Base-by-base conservation (phyloP, 495 filamentous ascomycete species). In the Talaromyces liani region DNA sequence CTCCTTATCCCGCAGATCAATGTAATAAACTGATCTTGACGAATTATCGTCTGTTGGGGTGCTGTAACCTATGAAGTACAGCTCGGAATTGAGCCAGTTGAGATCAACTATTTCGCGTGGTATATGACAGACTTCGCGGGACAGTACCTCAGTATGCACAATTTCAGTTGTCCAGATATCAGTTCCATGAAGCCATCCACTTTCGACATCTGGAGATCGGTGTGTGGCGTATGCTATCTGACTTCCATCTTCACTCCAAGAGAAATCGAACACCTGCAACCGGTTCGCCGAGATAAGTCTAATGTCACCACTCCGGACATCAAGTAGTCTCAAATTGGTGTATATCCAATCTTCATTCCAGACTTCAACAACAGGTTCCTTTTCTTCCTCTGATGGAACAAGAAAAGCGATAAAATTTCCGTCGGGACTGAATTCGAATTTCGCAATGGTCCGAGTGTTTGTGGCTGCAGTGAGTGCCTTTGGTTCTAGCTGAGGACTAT, bases 391-490 rank as follows among this genome's bases (percentile, higher is more conserved):
- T 31, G 65, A 62, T 6, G 58, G 60, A 36, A 53, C 58, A 18
- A 65, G 45, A 45, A 65, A 67, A 2, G 68, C 68, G 29, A 70
- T 63, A 3, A 57, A 60, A 10, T 47, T 65, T n/a, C 68, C 66
- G 62, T 66, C 62, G 16, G 61, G 41, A 54, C 56, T 65, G 64
- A 65, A 66, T 22, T 62, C 68, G 34, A 70, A 68, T 20, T 49
- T 31, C 12, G 29, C 25, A 20, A 67, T 63, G 6, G 27, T 55
- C 20, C 57, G 65, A 4, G 20, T 54, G 27, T 58, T 49, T 24
- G 56, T n/a, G 6, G 58, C 47, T 6, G 58, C 33, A 6, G 64
- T 66, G 0, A 70, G 22, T 1, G 66, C 55, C 49, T 66, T 66
- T 18, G 68, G 54, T 61, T 70, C 66, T 4, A 0, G 29, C 0